These are phyloP conservation scores for Aspergillus sp. DNA, from an alignment of 2,329 filamentous ascomycete genomes.

Conservation along the genomic window DNA sequence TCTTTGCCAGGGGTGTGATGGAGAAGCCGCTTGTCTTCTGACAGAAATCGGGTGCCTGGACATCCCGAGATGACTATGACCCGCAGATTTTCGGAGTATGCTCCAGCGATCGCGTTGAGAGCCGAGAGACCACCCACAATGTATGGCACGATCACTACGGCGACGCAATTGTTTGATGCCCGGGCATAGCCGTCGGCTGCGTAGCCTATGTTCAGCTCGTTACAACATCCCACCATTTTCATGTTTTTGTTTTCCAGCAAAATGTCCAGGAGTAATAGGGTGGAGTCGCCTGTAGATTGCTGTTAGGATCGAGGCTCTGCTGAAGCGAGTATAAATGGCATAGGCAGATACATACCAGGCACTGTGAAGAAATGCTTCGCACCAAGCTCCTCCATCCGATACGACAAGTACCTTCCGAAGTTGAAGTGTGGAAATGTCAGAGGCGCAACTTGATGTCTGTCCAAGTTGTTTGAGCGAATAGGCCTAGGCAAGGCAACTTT, in stretches of 20 bases:
- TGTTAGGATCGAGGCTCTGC: too few relatives aligned
- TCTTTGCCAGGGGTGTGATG: constrained; percentile 6
- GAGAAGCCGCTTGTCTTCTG: not conserved
- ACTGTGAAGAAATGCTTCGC: too few relatives aligned
- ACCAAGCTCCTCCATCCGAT: too few relatives aligned
- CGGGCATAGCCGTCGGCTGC: constrained; percentile 17
- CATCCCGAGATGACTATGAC: constrained; percentile 12
- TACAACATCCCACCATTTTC: constrained; percentile 13
- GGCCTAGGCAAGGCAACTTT: too few relatives aligned
- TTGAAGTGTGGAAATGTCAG: too few relatives aligned
- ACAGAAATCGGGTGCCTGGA: not conserved
- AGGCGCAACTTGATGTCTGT: too few relatives aligned
- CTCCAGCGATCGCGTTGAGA: constrained; percentile 14
- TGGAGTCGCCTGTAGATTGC: constrained; percentile 10
- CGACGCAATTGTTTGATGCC: constrained; percentile 1
- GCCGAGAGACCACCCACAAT: constrained; percentile 12
- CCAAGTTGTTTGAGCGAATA: too few relatives aligned
- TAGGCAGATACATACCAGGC: too few relatives aligned
- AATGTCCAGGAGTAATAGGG: constrained; percentile 5
- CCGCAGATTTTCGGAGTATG: constrained; percentile 8
- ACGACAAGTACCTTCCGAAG: too few relatives aligned
- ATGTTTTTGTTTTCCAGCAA: constrained; percentile 4
- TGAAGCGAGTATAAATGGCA: too few relatives aligned
- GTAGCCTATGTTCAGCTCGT: constrained; percentile 16
- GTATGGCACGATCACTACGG: constrained; percentile 10